Conservation (phyloP, 2,329 filamentous ascomycete species). For the Fusarium beomiforme region DNA sequence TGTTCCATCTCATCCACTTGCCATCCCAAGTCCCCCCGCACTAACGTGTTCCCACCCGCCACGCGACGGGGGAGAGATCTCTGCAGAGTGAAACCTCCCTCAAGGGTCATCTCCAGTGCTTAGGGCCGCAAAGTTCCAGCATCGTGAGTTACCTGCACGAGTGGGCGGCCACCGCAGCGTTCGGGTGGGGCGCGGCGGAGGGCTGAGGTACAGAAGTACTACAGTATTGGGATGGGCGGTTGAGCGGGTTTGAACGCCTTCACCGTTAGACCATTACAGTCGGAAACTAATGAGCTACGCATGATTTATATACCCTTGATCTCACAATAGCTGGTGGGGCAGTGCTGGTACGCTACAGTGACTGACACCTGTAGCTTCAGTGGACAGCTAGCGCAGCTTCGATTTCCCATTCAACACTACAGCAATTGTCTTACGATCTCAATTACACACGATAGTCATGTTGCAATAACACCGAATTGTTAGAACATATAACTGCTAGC, state of each 20-base stretch:
- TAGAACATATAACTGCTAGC: too few relatives aligned
- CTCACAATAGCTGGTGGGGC: rapidly evolving
- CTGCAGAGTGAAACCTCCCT: constrained; percentile 80
- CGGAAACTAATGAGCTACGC: constrained; percentile 35
- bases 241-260: constrained; percentile 65
- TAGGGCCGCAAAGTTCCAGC: constrained; percentile 64
- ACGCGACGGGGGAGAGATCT: constrained; percentile 75
- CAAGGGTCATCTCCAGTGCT: constrained; percentile 76
- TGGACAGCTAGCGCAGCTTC: neutral
- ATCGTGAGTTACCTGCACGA: constrained; percentile 75
- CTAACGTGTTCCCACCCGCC: constrained; percentile 75
- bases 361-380: neutral
- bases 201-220: constrained; percentile 53
- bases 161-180: constrained; percentile 73
- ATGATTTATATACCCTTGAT: constrained; percentile 35
- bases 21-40: constrained; percentile 66
- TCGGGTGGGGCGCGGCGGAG: constrained; percentile 72
- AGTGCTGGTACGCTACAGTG: neutral
- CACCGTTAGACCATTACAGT: constrained; percentile 73
- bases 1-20: constrained; percentile 62
- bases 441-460: neutral
- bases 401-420: neutral
- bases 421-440: neutral
- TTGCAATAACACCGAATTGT: neutral
- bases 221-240: constrained; percentile 60